These are phyloP conservation scores for Salix suchowensis DNA, from an alignment of 345 rosid species.

Conservation along the genomic window DNA sequence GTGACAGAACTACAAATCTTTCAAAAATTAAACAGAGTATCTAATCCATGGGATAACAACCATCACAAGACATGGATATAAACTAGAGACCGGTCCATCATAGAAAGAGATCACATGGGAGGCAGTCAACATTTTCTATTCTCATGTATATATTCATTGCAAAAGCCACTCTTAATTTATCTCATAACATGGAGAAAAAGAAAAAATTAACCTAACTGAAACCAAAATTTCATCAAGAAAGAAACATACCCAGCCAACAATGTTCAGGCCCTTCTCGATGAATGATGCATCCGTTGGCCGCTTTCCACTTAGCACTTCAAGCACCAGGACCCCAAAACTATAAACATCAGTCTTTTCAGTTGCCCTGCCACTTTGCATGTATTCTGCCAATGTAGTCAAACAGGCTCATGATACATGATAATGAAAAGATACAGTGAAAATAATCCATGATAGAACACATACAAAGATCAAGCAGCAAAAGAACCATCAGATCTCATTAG, in stretches of 20 bases:
- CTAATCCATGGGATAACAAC: not conserved
- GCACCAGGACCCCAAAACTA: constrained; percentile 91
- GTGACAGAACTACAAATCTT: not conserved
- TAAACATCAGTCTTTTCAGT: constrained; percentile 97
- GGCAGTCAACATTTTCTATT: not conserved
- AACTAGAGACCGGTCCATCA: not conserved
- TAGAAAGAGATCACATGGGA: not conserved
- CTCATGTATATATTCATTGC: not conserved
- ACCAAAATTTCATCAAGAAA: constrained; percentile 1
- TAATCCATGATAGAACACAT: not conserved
- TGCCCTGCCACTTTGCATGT: constrained; percentile 98
- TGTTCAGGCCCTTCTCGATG: constrained; percentile 93
- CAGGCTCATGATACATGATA: not conserved
- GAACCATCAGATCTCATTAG: not conserved
- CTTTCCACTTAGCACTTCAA: constrained; percentile 91
- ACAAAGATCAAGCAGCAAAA: constrained; percentile 3
- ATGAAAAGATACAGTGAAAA: not conserved
- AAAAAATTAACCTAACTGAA: not conserved
- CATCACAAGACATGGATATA: not conserved
- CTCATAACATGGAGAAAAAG: not conserved
- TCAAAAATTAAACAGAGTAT: not conserved
- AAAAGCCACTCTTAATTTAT: not conserved
- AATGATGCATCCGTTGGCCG: constrained; percentile 95
- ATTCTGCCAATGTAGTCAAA: constrained; percentile 50
- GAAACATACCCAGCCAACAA: constrained; percentile 93